These are phyloP conservation scores for Fomitopsis pulvina DNA, from an alignment of 768 basidiomycete species.

Conservation along the genomic window DNA sequence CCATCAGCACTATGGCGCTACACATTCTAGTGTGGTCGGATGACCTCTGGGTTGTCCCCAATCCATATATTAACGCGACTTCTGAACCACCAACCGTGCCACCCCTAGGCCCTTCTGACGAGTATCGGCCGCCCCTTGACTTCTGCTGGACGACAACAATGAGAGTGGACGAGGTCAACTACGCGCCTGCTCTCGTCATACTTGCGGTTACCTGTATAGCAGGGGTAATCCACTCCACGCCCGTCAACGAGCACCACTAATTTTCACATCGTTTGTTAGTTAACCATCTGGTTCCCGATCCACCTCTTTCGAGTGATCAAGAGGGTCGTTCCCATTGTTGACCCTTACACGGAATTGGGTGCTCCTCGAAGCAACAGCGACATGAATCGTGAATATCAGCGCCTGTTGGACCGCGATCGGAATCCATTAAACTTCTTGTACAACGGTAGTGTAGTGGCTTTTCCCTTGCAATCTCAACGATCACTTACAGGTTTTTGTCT, in stretches of 20 bases:
- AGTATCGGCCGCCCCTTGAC: conserved; percentile 57
- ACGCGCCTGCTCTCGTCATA: conserved; percentile 56
- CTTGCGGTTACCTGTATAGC: conserved; percentile 45
- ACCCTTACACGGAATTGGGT: conserved; percentile 67
- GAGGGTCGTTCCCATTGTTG: conserved; percentile 55
- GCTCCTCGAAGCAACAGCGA: conserved; percentile 46
- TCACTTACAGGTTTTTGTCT: not conserved
- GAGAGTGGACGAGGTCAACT: conserved; percentile 62
- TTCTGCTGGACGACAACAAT: conserved; percentile 81
- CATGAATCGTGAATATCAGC: conserved; percentile 65
- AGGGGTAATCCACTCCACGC: conserved; percentile 33
- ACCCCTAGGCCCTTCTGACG: conserved; percentile 47
- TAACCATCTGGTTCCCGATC: conserved; percentile 67
- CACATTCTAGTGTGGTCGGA: conserved; percentile 74
- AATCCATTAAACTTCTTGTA: conserved; percentile 72
- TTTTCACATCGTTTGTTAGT: conserved; percentile 28
- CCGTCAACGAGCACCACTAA: not conserved
- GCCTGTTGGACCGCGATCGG: conserved; percentile 52
- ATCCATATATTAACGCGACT: conserved; percentile 59
- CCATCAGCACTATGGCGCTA: conserved; percentile 70
- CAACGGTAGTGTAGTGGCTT: conserved; percentile 43
- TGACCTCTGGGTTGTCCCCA: conserved; percentile 67
- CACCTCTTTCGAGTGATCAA: conserved; percentile 50
- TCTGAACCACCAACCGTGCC: conserved; percentile 40
- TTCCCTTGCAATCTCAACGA: not conserved